Evolutionary conservation across 2,329 filamentous ascomycete species (phyloP).

Genomic region (Chrysoporthe austroafricana): DNA sequence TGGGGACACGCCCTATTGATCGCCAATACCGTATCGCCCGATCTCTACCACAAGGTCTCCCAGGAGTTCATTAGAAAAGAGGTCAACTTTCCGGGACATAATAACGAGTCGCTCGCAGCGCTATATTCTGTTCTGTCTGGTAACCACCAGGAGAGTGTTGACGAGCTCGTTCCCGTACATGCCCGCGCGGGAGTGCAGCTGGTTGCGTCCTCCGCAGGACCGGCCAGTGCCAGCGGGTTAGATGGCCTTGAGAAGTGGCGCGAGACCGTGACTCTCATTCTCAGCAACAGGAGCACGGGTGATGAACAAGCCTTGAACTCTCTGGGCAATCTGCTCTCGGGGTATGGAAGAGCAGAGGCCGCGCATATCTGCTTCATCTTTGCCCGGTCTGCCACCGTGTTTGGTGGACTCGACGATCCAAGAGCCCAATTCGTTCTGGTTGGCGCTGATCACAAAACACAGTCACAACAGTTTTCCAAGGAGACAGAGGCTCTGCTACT

Average conservation of each 20-base stretch:
- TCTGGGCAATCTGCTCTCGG: conserved; percentile 78
- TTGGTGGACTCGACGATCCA: conserved; percentile 83
- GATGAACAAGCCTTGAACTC: conserved; percentile 79
- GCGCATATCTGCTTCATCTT: conserved; percentile 95
- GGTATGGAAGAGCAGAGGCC: conserved; percentile 87
- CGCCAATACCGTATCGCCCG: conserved; percentile 74
- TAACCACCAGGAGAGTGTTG: conserved; percentile 91
- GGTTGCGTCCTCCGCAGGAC: conserved; percentile 69
- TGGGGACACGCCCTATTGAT: conserved; percentile 98
- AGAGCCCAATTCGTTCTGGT: conserved; percentile 80
- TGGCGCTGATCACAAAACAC: conserved; percentile 78
- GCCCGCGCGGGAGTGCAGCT: conserved; percentile 91
- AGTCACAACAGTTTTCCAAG: conserved; percentile 72
- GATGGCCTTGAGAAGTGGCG: conserved; percentile 92
- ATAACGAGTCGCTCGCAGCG: conserved; percentile 85
- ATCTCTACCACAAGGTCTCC: conserved; percentile 88
- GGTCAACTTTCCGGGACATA: conserved; percentile 78
- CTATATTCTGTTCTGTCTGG: conserved; percentile 93
- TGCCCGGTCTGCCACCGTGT: conserved; percentile 69
- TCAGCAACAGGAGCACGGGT: conserved; percentile 84
- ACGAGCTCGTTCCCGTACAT: conserved; percentile 91
- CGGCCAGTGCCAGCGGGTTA: conserved; percentile 67
- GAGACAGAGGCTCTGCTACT: conserved; percentile 87
- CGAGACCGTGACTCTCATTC: conserved; percentile 82
- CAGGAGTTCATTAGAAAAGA: conserved; percentile 97